These are phyloP conservation scores for Leccinum truebloodii DNA, from an alignment of 768 basidiomycete species.

Conservation along the genomic window DNA sequence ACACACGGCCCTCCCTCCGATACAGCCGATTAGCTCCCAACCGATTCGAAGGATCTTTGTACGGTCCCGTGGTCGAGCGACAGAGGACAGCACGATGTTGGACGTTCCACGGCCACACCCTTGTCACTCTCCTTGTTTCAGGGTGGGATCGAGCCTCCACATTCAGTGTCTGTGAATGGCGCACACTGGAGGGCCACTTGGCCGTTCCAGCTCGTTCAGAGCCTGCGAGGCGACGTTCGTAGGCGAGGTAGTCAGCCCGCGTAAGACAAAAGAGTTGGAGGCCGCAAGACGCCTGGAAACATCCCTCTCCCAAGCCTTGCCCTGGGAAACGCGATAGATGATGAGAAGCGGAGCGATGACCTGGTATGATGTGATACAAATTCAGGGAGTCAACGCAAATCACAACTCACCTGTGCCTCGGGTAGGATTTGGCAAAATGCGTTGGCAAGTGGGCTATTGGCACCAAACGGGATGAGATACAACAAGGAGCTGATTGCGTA, in stretches of 20 bases:
- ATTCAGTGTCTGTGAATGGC: constrained; percentile 4
- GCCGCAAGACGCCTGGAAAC: constrained; percentile 9
- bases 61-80: neutral
- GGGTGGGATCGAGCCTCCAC: neutral
- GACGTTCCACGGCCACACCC: neutral
- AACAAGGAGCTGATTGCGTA: constrained; percentile 34
- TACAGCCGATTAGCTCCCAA: neutral
- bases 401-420: constrained; percentile 27
- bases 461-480: constrained; percentile 32
- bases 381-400: neutral
- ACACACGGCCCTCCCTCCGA: neutral
- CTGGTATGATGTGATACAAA: constrained; percentile 26
- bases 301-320: constrained; percentile 41
- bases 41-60: neutral
- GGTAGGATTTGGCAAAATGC: constrained; percentile 33
- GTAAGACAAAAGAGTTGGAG: constrained; percentile 12
- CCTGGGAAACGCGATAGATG: constrained; percentile 46
- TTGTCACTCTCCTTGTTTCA: neutral
- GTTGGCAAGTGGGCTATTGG: constrained; percentile 23
- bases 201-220: constrained; percentile 7
- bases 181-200: constrained; percentile 17
- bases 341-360: constrained; percentile 50
- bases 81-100: neutral
- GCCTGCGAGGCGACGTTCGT: neutral
- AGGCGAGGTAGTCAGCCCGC: constrained; percentile 5